phyloP scores from a whole-genome alignment of 1,139 yeast species.

The Magnusiomyces tetraspermus region DNA sequence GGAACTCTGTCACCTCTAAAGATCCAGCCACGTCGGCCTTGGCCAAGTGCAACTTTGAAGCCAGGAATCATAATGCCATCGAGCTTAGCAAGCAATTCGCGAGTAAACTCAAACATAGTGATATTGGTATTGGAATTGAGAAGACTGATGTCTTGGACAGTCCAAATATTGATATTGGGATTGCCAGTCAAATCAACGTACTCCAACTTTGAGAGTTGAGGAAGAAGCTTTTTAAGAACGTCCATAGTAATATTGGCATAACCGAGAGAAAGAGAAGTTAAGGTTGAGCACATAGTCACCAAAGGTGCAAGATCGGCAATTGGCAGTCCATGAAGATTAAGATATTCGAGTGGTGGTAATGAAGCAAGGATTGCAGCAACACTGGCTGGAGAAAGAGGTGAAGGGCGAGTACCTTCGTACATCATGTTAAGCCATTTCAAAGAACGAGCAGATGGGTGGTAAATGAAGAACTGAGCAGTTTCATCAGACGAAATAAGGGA shows the following conservation, averaged over 20 bases:
- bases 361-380: slow-evolving; percentile 36
- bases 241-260: slow-evolving; percentile 46
- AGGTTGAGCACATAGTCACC: slow-evolving; percentile 38
- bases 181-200: slow-evolving; percentile 48
- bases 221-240: slow-evolving; percentile 42
- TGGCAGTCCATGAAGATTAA: slow-evolving; percentile 72
- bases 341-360: slow-evolving; percentile 41
- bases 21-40: slow-evolving; percentile 79
- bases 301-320: slow-evolving; percentile 49
- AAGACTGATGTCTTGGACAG: slow-evolving; percentile 42
- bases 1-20: slow-evolving; percentile 38
- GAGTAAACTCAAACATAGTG: slow-evolving; percentile 34
- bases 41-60: slow-evolving; percentile 46
- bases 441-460: slow-evolving; percentile 56
- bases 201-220: slow-evolving; percentile 28
- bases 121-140: slow-evolving; percentile 33
- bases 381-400: slow-evolving; percentile 39
- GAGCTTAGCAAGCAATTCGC: slow-evolving; percentile 27
- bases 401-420: slow-evolving; percentile 61
- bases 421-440: slow-evolving; percentile 72
- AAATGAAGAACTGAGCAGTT: slow-evolving; percentile 57
- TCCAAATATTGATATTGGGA: slow-evolving; percentile 42
- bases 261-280: slow-evolving; percentile 56
- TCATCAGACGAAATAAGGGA: slow-evolving; percentile 67
- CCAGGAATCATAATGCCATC: slow-evolving; percentile 27